phyloP scores from a whole-genome alignment of 2,329 filamentous ascomycete genomes.

The Plectosphaerella plurivora region DNA sequence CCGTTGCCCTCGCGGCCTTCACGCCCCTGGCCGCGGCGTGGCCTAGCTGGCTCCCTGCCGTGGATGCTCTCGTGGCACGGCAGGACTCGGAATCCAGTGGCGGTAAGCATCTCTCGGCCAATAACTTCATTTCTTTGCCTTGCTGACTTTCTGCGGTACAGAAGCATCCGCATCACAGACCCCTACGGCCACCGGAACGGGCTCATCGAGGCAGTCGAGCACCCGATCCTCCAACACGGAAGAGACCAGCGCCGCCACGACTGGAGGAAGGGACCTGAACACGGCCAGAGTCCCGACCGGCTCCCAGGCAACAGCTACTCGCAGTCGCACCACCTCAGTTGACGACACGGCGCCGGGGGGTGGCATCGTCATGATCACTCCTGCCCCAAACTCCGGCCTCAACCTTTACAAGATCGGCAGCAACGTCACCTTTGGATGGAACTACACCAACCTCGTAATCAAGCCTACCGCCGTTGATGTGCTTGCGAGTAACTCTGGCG shows the following conservation, averaged over 20 bases:
- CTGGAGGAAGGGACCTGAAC: slow-evolving; percentile 30
- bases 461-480: slow-evolving; percentile 58
- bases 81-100: slow-evolving; percentile 28
- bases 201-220: slow-evolving; percentile 4
- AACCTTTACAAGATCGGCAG: slow-evolving; percentile 58
- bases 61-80: slow-evolving; percentile 49
- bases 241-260: slow-evolving; percentile 3
- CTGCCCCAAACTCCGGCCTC: slow-evolving; percentile 37
- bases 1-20: slow-evolving; percentile 12
- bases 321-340: slow-evolving; percentile 30
- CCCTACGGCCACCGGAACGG: slow-evolving; percentile 1
- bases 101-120: slow-evolving; percentile 10
- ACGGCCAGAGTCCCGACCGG: slow-evolving; percentile 26
- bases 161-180: slow-evolving; percentile 2
- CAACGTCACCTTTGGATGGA: slow-evolving; percentile 57
- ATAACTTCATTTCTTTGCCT: neutral
- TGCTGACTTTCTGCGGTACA: neutral
- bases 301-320: slow-evolving; percentile 16
- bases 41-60: slow-evolving; percentile 50
- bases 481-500: slow-evolving; percentile 49
- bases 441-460: slow-evolving; percentile 57
- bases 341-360: slow-evolving; percentile 43
- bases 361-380: slow-evolving; percentile 48
- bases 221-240: neutral
- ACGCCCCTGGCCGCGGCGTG: slow-evolving; percentile 46